These are phyloP conservation scores for Aegilops speltoides DNA, from an alignment of 176 grass and related monocot genomes.

Conservation along the genomic window DNA sequence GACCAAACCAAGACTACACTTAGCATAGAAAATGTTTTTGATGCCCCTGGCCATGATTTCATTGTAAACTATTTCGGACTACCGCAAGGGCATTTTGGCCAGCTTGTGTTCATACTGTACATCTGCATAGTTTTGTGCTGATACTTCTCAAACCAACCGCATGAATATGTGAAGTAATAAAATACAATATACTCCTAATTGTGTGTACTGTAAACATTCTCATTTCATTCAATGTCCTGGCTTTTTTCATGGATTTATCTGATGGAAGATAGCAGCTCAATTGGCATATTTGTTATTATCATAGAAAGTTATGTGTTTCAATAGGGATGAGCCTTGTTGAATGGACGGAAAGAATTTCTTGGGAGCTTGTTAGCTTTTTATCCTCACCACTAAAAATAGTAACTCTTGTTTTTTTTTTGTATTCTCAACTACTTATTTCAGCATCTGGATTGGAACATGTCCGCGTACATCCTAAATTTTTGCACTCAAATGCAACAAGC, in stretches of 20 bases:
- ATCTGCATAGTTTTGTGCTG: neutral
- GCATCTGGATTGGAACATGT: slow-evolving; percentile 80
- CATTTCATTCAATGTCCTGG: neutral
- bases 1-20: neutral
- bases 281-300: neutral
- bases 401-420: slow-evolving; percentile 18
- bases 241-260: neutral
- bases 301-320: neutral
- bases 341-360: neutral
- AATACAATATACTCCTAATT: neutral
- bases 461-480: slow-evolving; percentile 90
- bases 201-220: neutral
- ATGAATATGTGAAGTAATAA: neutral
- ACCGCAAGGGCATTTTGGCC: neutral
- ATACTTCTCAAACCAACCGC: neutral
- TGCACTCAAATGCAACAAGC: slow-evolving; percentile 99
- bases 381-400: neutral
- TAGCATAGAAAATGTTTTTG: neutral
- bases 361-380: neutral
- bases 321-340: neutral
- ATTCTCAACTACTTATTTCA: slow-evolving; percentile 42
- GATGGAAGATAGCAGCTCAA: neutral
- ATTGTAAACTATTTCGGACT: neutral
- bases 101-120: neutral
- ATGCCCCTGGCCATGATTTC: neutral